A percentile compares a stretch with the other conserved stretches of the same genome.
Evolutionary conservation across 2,329 filamentous ascomycete species (phyloP).

Genomic region (Calonectria pseudoturangicola): DNA sequence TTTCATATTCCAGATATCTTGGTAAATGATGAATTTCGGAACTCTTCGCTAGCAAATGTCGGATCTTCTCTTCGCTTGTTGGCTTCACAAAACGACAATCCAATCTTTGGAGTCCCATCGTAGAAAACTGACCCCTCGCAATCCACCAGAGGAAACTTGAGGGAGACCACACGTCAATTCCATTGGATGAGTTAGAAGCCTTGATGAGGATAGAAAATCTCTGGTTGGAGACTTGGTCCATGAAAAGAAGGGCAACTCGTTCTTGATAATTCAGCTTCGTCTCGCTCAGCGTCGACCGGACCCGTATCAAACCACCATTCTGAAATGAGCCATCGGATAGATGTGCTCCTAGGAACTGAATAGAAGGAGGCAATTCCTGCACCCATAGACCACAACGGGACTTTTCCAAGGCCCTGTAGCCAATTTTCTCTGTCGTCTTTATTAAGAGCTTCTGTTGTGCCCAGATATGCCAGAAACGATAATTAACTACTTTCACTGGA

Average conservation of each 20-base stretch:
- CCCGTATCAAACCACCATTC: background rate
- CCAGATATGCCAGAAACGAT: slow-evolving; percentile 2
- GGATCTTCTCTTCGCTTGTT: no score
- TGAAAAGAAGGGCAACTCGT: background rate
- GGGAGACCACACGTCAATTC: no score
- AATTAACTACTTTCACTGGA: background rate
- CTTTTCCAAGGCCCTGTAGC: background rate
- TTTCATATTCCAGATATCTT: no score
- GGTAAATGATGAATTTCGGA: no score
- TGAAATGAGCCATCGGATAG: background rate
- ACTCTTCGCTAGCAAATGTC: no score
- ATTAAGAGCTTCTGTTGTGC: background rate
- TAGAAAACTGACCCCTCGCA: no score
- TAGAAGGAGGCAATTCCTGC: background rate
- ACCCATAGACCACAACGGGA: background rate
- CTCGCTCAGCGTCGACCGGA: background rate
- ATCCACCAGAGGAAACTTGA: no score
- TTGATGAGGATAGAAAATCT: no score
- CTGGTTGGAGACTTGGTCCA: background rate
- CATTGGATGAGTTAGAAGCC: no score
- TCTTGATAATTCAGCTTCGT: background rate
- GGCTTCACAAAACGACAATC: no score
- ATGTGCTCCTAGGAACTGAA: background rate
- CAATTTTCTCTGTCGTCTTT: background rate
- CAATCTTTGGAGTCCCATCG: no score